A percentile compares a stretch with the other conserved stretches of the same genome.
These are phyloP conservation scores for Pleurotus salmoneostramineus DNA, from an alignment of 768 basidiomycete species.

Conservation along the genomic window DNA sequence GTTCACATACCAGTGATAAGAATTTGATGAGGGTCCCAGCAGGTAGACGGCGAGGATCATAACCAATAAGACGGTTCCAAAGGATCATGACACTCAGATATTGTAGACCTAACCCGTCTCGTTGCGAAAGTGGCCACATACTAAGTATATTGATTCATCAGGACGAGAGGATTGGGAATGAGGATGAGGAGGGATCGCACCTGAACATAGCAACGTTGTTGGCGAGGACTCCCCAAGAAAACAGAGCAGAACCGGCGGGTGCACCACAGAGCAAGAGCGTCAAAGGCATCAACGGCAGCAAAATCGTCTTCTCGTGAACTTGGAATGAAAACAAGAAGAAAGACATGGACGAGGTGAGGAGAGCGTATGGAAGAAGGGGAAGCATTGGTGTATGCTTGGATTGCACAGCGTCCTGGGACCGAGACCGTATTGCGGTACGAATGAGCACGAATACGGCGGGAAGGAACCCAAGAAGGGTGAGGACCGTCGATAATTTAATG, in stretches of 20 bases:
- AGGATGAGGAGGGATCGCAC: constrained; percentile 34
- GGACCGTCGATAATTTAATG: constrained; percentile 57
- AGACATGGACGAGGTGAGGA: constrained; percentile 79
- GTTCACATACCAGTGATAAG: constrained; percentile 45
- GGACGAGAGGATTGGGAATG: not conserved
- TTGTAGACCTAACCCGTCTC: constrained; percentile 73
- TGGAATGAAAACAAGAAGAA: constrained; percentile 98
- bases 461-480: constrained; percentile 71
- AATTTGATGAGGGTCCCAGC: constrained; percentile 47
- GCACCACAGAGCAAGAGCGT: constrained; percentile 68
- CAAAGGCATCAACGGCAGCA: constrained; percentile 82
- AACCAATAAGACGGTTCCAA: constrained; percentile 84
- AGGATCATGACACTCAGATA: constrained; percentile 64
- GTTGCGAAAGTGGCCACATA: constrained; percentile 88
- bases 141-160: constrained; percentile 30
- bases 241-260: constrained; percentile 50
- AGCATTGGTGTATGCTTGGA: constrained; percentile 43
- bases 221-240: constrained; percentile 67
- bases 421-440: constrained; percentile 28
- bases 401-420: constrained; percentile 8
- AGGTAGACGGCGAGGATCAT: constrained; percentile 55
- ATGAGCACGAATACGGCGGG: constrained; percentile 50
- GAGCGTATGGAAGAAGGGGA: constrained; percentile 72
- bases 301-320: constrained; percentile 92
- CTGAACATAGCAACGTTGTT: constrained; percentile 89